Conservation (phyloP, 768 basidiomycete species). For the Albatrellus ellisii region DNA sequence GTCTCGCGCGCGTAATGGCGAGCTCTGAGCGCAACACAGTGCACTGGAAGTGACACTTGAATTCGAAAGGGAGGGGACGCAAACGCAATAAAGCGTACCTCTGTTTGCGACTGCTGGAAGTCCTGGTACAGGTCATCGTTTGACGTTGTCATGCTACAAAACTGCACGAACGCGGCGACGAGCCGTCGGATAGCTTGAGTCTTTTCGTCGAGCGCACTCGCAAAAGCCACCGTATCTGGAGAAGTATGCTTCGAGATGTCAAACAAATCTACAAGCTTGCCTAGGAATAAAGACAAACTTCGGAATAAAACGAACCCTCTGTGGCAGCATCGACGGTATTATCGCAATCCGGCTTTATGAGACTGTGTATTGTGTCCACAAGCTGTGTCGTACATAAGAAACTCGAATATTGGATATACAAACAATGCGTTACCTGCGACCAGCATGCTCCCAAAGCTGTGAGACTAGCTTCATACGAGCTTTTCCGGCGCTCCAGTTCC, state of each 20-base stretch:
- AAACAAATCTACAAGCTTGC: constrained; percentile 11
- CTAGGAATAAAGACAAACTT: constrained; percentile 14
- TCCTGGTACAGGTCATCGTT: constrained; percentile 29
- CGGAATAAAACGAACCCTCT: constrained; percentile 7
- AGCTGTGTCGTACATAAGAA: constrained; percentile 27
- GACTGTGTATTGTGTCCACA: constrained; percentile 48
- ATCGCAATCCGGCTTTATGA: constrained; percentile 40
- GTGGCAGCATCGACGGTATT: constrained; percentile 22
- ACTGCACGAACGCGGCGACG: constrained; percentile 41
- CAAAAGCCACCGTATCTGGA: constrained; percentile 16
- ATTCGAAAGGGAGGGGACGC: neutral
- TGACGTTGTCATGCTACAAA: constrained; percentile 23
- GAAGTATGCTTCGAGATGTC: constrained; percentile 2
- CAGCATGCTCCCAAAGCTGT: constrained; percentile 70
- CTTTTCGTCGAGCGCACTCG: constrained; percentile 37
- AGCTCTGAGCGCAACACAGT: constrained; percentile 46
- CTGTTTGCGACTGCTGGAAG: constrained; percentile 42
- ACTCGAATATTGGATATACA: constrained; percentile 1
- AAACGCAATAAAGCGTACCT: constrained; percentile 34
- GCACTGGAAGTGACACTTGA: constrained; percentile 29
- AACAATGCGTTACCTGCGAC: constrained; percentile 43
- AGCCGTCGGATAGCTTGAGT: constrained; percentile 46
- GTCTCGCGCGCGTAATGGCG: constrained; percentile 30
- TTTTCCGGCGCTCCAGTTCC: constrained; percentile 53
- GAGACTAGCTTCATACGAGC: constrained; percentile 55